Evolutionary conservation across 1,284 basidiomycete genomes (phyloP).

Genomic region (Sanghuangporus weigelae): DNA sequence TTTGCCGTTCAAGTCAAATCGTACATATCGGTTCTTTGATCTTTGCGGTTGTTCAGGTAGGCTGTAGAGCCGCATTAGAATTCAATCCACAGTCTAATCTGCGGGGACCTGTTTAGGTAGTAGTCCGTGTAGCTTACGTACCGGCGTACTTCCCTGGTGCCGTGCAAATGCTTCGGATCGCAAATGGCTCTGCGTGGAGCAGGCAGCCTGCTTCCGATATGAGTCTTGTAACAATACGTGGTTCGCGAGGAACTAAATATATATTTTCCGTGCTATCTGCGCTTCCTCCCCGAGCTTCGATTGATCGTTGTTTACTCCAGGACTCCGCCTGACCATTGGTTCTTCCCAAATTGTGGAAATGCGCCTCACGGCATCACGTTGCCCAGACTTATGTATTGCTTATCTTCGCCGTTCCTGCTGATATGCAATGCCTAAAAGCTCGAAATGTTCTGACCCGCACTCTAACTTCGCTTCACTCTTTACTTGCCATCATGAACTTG

Average conservation of each 20-base stretch:
- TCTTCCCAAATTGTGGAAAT: not conserved
- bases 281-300: not conserved
- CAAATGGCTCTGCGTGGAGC: constrained; percentile 80
- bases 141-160: constrained; percentile 91
- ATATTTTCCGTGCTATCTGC: not conserved
- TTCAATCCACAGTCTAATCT: not conserved
- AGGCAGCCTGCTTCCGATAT: constrained; percentile 74
- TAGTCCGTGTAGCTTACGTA: constrained; percentile 81
- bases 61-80: constrained; percentile 1
- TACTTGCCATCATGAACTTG: not conserved
- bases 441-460: not conserved
- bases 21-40: constrained; percentile 81
- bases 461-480: not conserved
- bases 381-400: not conserved
- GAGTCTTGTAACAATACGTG: constrained; percentile 18
- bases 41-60: constrained; percentile 71
- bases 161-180: constrained; percentile 73
- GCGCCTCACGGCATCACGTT: not conserved
- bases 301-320: not conserved
- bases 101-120: constrained; percentile 42
- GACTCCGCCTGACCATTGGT: no score
- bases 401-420: not conserved
- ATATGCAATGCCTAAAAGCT: not conserved
- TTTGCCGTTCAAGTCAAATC: constrained; percentile 81
- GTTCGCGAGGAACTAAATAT: not conserved